Evolutionary conservation across 768 basidiomycete genomes (phyloP), one percentile per base, ranked within the genome.

Genomic region (Xerocomellus intermedius): DNA sequence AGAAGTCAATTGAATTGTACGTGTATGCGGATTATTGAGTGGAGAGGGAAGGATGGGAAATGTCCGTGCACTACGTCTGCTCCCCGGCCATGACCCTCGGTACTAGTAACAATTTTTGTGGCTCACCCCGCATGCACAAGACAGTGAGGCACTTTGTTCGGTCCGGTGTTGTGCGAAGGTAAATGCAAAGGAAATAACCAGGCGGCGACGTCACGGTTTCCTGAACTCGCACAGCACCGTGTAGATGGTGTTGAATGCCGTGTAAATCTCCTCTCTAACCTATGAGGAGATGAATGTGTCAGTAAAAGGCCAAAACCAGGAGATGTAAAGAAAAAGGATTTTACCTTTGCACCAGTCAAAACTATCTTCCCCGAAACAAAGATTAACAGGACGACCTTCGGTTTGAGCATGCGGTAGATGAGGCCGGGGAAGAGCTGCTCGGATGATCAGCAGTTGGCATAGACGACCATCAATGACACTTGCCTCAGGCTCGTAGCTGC

Each of bases 351-450:
- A 71, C 97, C 97, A 26, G 97, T 98, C 69, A 99, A 76, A 54
- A 99, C 97, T 64, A 98, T 98, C 80, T 98, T 99, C 32, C 97
- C 97, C 24, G 95, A 98, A 13, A 98, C 97, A 75, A 99, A 99
- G 66, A 99, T 98, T 48, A 99, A 81, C 39, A 99, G 77, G 38
- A 99, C 97, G 60, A 99, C 97, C 76, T 99, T 99, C 8, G 97
- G 97, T 74, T 98, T 97, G 76, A 98, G 90, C 97, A 98, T 98
- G 64, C 96, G 91, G 69, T 99, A 98, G 71, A 99, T 98, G 42
- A 99, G 82, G 67, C 97, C 96, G 50, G 97, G 96, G 87, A 99
- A 98, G 52, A 98, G 77, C 96, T 98, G 54, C 17, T 8, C 17
- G 5, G 2, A 26, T 19, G 7, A 30, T 68, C 19, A 60, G 22